Conservation (phyloP, 1,139 yeast species). For the Yamadazyma spencermartinsiae region DNA sequence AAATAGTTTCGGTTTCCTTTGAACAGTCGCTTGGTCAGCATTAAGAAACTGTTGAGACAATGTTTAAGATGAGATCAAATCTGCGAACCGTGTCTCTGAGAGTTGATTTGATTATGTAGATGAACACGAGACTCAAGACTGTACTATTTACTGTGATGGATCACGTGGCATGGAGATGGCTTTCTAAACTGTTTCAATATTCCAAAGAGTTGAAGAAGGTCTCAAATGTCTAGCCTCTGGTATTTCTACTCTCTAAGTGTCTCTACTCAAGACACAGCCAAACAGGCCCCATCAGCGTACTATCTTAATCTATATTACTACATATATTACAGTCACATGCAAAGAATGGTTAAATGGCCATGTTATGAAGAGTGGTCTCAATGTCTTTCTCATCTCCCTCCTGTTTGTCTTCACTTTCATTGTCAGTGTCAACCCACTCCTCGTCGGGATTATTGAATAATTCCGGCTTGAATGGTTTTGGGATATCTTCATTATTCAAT, state of each 20-base stretch:
- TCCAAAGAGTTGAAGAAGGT: too few species aligned
- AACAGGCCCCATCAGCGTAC: too few species aligned
- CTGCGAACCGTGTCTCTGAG: too few species aligned
- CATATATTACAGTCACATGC: conserved; percentile 1
- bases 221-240: too few species aligned
- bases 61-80: not conserved
- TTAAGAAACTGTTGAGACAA: too few species aligned
- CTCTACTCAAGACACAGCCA: too few species aligned
- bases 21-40: conserved; percentile 2
- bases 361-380: conserved; percentile 3
- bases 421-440: conserved; percentile 22
- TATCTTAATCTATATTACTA: not conserved
- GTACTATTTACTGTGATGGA: too few species aligned
- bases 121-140: too few species aligned
- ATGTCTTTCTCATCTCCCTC: conserved; percentile 16
- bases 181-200: too few species aligned
- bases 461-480: conserved; percentile 49
- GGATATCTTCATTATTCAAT: conserved; percentile 36
- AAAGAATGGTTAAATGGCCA: not conserved
- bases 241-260: too few species aligned
- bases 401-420: conserved; percentile 42
- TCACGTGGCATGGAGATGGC: too few species aligned
- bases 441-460: conserved; percentile 22
- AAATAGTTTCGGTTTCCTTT: conserved; percentile 9
- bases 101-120: too few species aligned